Percentiles rank a stretch among this genome's conserved stretches.
Conservation (phyloP, 2,329 filamentous ascomycete species). For the Aspergillus fumigatiaffinis region DNA sequence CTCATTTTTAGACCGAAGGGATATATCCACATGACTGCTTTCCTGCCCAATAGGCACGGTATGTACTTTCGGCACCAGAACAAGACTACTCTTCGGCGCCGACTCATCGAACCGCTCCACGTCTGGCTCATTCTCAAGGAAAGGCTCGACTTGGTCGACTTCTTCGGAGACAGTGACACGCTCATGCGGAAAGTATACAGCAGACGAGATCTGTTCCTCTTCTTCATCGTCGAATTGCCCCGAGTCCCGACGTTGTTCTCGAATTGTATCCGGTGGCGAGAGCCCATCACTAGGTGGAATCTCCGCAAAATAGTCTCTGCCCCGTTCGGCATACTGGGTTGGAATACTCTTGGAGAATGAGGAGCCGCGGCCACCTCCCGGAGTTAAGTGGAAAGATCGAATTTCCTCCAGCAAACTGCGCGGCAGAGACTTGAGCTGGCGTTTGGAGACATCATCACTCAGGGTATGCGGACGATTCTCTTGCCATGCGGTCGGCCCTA, state of each 20-base stretch:
- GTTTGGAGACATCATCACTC: slow-evolving; percentile 22
- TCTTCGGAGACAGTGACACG: slow-evolving; percentile 37
- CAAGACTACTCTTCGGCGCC: slow-evolving; percentile 23
- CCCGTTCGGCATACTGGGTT: slow-evolving; percentile 32
- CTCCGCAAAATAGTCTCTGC: slow-evolving; percentile 26
- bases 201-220: slow-evolving; percentile 62
- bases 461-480: slow-evolving; percentile 8
- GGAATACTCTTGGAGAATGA: slow-evolving; percentile 44
- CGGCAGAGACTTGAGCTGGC: slow-evolving; percentile 39
- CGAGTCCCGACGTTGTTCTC: slow-evolving; percentile 18
- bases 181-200: slow-evolving; percentile 62
- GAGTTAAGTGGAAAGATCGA: slow-evolving; percentile 51
- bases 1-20: slow-evolving; percentile 57
- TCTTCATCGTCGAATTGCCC: slow-evolving; percentile 50
- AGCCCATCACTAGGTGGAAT: slow-evolving; percentile 16
- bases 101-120: slow-evolving; percentile 23
- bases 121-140: slow-evolving; percentile 16
- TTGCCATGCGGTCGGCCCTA: slow-evolving; percentile 12
- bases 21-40: slow-evolving; percentile 57
- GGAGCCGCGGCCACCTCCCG: slow-evolving; percentile 42
- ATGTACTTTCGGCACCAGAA: slow-evolving; percentile 27
- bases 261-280: slow-evolving; percentile 19
- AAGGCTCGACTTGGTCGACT: slow-evolving; percentile 20
- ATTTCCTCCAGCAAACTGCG: slow-evolving; percentile 54
- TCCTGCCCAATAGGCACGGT: slow-evolving; percentile 24